Percentiles rank a stretch among this genome's conserved stretches.
Conservation (phyloP, 1,284 basidiomycete genomes). For the Kwoniella shivajii region DNA sequence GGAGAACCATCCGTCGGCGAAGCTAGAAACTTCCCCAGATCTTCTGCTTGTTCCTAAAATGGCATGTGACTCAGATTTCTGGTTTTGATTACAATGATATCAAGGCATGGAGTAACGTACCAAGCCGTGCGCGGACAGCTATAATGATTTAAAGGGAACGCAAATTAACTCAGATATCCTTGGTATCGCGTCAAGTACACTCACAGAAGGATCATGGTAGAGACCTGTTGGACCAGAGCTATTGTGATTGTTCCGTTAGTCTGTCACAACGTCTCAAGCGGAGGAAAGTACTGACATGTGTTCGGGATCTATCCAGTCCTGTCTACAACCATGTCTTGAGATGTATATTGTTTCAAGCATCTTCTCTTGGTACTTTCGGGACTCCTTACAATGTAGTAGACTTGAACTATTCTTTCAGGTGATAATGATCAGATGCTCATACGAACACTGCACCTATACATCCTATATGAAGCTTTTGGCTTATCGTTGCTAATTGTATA, state of each 20-base stretch:
- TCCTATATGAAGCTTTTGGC: too few relatives aligned
- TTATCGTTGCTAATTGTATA: too few relatives aligned
- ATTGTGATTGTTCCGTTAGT: too few relatives aligned
- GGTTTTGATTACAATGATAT: background rate
- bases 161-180: too few relatives aligned
- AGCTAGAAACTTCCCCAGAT: slow-evolving; percentile 39
- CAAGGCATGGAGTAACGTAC: too few relatives aligned
- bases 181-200: slow-evolving; percentile 7
- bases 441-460: too few relatives aligned
- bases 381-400: too few relatives aligned
- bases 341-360: slow-evolving; percentile 58
- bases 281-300: too few relatives aligned
- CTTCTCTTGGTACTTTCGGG: too few relatives aligned
- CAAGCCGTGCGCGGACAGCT: background rate
- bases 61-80: slow-evolving; percentile 42
- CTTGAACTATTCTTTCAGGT: too few relatives aligned
- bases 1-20: slow-evolving; percentile 18
- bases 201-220: slow-evolving; percentile 56
- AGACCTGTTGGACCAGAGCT: slow-evolving; percentile 54
- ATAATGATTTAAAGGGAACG: background rate
- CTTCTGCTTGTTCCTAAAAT: slow-evolving; percentile 49
- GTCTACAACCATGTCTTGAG: slow-evolving; percentile 56
- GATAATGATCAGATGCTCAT: too few relatives aligned
- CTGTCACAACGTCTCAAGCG: too few relatives aligned
- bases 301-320: slow-evolving; percentile 51